Base-by-base conservation (phyloP, 208 protist genomes). In the Acanthamoeba polyphaga region DNA sequence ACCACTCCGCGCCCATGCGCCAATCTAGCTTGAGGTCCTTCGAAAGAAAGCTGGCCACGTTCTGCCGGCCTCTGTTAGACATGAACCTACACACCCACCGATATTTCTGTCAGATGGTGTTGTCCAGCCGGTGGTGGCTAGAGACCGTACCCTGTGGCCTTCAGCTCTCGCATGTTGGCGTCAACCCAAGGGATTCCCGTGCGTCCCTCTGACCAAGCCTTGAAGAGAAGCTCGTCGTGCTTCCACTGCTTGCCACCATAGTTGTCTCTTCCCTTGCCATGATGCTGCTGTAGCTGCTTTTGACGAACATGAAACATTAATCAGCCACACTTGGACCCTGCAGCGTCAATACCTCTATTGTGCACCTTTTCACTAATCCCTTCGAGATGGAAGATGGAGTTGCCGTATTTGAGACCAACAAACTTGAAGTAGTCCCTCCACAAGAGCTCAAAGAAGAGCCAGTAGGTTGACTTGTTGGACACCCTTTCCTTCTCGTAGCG, bases 121-220 rank as follows among this genome's bases (percentile, higher is more conserved):
- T 19, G 22, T 5, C 32, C 13, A 13, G 19, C 15, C 6, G 24
- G 58, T 46, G n/a, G n/a, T n/a, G n/a, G n/a, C n/a, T n/a, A n/a
- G n/a, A n/a, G n/a, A n/a, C n/a, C n/a, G n/a, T 97, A 99, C 27
- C 98, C 98, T 15, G 98, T 99, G 32, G 95, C 89, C 8, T 53
- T 96, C 46, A 99, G 93, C 95, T 98, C 98, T 58, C 98, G 97
- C 96, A 99, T 98, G 60, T 98, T 98, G 46, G 98, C 98, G 90
- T 99, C 98, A 15, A 99, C 98, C 38, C 99, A 95, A 1, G 98
- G 98, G 34, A 98, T 96, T n/a, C 98, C 98, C 17, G 98, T 99
- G 32, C 94, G 55, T n/a, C 98, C 98, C 24, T 95, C 90, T 24
- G 97, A 95, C 96, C 98, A 99, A 7, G 72, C 92, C 70, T 46